Evolutionary conservation across 2,329 filamentous ascomycete species (phyloP).

Genomic region (Ascochyta clinopodiicola): DNA sequence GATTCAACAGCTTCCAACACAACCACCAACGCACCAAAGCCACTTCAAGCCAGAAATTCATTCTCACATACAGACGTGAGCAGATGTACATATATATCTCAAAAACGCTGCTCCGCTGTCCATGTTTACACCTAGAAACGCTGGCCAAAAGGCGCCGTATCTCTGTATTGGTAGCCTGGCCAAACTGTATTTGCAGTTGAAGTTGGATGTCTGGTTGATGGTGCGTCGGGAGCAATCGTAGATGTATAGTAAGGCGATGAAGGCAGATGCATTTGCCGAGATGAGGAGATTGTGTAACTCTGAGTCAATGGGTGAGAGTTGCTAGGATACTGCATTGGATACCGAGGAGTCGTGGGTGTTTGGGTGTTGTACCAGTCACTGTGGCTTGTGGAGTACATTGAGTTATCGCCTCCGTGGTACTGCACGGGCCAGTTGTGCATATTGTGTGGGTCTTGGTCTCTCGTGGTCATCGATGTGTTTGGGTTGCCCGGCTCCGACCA

Average conservation of each 20-base stretch:
- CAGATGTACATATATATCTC: too few relatives aligned
- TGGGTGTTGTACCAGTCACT: neutral
- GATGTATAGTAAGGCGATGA: neutral
- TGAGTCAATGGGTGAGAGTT: neutral
- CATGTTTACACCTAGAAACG: neutral
- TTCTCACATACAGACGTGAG: too few relatives aligned
- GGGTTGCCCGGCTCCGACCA: slow-evolving; percentile 1
- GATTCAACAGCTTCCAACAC: too few relatives aligned
- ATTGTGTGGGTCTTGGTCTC: neutral
- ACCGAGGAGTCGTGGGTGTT: neutral
- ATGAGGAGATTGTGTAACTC: neutral
- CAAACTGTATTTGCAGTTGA: neutral
- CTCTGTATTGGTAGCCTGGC: neutral
- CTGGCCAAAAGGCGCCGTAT: neutral
- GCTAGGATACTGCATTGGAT: neutral
- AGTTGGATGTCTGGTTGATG: neutral
- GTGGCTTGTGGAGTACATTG: neutral
- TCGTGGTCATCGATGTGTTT: neutral
- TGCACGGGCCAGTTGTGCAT: neutral
- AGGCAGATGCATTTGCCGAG: neutral
- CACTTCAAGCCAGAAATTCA: too few relatives aligned
- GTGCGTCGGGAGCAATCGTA: neutral
- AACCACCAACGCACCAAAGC: too few relatives aligned
- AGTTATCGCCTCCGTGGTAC: neutral
- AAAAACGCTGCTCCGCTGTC: too few relatives aligned